These are phyloP conservation scores for Penicillium chermesinum DNA, from an alignment of 495 filamentous ascomycete genomes.

Conservation along the genomic window DNA sequence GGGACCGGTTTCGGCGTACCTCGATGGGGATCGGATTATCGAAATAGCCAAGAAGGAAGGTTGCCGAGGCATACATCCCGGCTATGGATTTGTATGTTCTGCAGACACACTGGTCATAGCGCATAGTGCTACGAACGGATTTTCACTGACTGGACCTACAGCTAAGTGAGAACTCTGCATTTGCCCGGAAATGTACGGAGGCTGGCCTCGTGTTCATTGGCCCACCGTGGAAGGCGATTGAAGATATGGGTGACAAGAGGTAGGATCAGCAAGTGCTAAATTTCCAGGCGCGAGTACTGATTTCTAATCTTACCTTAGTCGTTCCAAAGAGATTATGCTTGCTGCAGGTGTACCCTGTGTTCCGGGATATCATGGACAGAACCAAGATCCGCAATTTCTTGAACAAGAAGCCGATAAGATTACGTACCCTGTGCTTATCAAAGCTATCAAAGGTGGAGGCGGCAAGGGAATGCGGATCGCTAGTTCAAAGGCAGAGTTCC, in stretches of 20 bases:
- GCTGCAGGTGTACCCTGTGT: slow-evolving; percentile 91
- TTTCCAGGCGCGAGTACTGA: not conserved
- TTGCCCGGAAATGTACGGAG: slow-evolving; percentile 83
- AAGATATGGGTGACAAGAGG: slow-evolving; percentile 97
- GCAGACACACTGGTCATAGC: no score
- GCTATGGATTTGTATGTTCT: slow-evolving; percentile 84
- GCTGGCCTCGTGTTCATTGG: slow-evolving; percentile 94
- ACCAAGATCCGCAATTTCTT: slow-evolving; percentile 71
- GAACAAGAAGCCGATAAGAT: slow-evolving; percentile 71
- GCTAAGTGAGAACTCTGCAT: slow-evolving; percentile 85
- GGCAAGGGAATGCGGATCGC: slow-evolving; percentile 99
- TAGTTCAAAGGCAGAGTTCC: slow-evolving; percentile 65
- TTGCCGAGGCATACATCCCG: slow-evolving; percentile 88
- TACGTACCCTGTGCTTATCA: slow-evolving; percentile 88
- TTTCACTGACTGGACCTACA: no score
- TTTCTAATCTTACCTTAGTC: slow-evolving; percentile 31
- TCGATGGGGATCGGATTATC: slow-evolving; percentile 91
- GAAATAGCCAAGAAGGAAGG: slow-evolving; percentile 75
- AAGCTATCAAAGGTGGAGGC: slow-evolving; percentile 94
- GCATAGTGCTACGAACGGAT: no score
- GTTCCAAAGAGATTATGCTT: slow-evolving; percentile 92
- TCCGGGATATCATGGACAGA: slow-evolving; percentile 86
- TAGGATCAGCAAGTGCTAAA: slow-evolving; percentile 19
- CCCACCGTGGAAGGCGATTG: slow-evolving; percentile 86
- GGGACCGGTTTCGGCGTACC: slow-evolving; percentile 74